phyloP scores from a whole-genome alignment of 2,329 filamentous ascomycete species.

The Ophiocordyceps unilateralis region DNA sequence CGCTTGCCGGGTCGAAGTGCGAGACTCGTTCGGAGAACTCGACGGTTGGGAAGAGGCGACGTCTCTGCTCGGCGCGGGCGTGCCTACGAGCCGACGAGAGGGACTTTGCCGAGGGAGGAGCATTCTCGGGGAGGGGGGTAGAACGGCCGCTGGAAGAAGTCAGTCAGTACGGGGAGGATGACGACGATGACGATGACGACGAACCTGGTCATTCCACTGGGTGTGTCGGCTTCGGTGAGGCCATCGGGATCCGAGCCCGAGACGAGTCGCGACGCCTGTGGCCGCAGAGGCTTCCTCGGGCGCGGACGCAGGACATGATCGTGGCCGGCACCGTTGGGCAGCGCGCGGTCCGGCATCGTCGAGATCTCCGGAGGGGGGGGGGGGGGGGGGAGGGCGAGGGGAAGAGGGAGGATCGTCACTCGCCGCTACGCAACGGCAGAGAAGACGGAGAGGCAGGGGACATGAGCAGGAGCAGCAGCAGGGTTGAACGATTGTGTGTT shows the following conservation, averaged over 20 bases:
- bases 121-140: slow-evolving; percentile 73
- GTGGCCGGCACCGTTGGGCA: neutral
- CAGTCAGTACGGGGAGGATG: neutral
- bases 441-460: no score
- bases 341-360: neutral
- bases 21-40: slow-evolving; percentile 83
- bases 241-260: no score
- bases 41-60: slow-evolving; percentile 80
- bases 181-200: neutral
- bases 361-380: neutral
- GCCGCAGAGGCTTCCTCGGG: no score
- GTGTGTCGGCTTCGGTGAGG: slow-evolving; percentile 18
- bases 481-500: no score
- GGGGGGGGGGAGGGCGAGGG: neutral
- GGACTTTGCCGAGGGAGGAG: slow-evolving; percentile 78
- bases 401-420: no score
- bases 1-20: slow-evolving; percentile 84
- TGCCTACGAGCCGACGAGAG: slow-evolving; percentile 75
- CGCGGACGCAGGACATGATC: neutral
- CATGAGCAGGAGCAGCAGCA: no score
- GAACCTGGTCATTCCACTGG: slow-evolving; percentile 29
- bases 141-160: slow-evolving; percentile 47
- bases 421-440: neutral
- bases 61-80: slow-evolving; percentile 61
- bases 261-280: no score